Conservation (phyloP, 345 rosid species). For the Sonneratia caseolaris region DNA sequence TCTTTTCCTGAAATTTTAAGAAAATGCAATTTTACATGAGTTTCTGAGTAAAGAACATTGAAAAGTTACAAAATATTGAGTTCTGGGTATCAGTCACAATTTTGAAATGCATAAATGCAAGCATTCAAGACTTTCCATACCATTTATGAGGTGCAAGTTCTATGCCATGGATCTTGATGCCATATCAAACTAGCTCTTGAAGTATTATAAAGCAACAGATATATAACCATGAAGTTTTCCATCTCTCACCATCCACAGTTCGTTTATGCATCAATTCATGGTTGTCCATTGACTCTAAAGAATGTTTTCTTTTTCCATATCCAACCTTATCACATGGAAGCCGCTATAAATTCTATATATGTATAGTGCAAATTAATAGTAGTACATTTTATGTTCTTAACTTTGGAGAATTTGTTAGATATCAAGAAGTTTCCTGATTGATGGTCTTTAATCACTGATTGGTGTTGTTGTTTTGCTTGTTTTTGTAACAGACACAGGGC, state of each 20-base stretch:
- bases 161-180: not conserved
- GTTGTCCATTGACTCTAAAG: not conserved
- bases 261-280: not conserved
- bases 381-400: not conserved
- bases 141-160: not conserved
- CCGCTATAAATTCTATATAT: not conserved
- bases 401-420: not conserved
- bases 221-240: not conserved
- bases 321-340: not conserved
- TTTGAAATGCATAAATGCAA: not conserved
- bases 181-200: not conserved
- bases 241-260: not conserved
- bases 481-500: slow-evolving; percentile 27
- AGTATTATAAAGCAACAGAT: not conserved
- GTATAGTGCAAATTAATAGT: not conserved
- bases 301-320: not conserved
- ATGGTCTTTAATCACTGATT: not conserved
- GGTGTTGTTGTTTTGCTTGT: not conserved
- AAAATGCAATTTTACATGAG: not conserved
- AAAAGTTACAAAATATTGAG: not conserved
- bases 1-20: not conserved
- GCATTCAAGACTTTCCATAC: not conserved
- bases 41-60: not conserved
- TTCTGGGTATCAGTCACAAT: not conserved
- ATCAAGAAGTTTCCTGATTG: not conserved